phyloP scores from a whole-genome alignment of 1,284 basidiomycete genomes.

The Trichosporon faecale region DNA sequence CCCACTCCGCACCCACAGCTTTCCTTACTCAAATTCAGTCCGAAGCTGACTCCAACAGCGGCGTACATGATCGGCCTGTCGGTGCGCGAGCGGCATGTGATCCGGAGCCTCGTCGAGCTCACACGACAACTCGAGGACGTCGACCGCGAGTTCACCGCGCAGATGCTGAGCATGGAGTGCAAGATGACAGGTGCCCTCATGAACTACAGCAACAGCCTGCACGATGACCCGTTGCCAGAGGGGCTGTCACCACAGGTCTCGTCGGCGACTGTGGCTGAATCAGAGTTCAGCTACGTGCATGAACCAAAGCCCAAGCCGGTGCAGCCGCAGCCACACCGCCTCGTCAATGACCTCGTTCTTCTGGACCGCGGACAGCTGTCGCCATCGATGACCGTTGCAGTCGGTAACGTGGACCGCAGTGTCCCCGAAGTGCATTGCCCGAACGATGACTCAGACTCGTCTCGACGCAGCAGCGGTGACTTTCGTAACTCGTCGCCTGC shows the following conservation, averaged over 20 bases:
- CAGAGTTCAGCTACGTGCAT: not conserved
- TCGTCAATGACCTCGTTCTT: not conserved
- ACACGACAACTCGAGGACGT: not conserved
- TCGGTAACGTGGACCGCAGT: not conserved
- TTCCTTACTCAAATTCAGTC: not conserved
- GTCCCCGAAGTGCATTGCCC: not conserved
- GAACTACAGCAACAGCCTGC: not conserved
- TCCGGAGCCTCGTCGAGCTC: not conserved
- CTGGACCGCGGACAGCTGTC: not conserved
- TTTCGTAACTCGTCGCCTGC: not conserved
- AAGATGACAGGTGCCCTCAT: not conserved
- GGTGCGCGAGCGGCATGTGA: not conserved
- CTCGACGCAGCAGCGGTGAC: not conserved
- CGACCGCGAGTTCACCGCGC: slow-evolving; percentile 7
- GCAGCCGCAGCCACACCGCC: not conserved
- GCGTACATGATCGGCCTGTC: not conserved
- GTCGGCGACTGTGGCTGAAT: not conserved
- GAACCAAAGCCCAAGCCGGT: not conserved
- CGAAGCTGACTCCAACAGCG: not conserved
- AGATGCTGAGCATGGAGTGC: slow-evolving; percentile 8
- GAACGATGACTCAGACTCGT: not conserved
- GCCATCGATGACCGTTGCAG: not conserved
- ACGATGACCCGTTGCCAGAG: not conserved
- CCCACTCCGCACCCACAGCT: not conserved
- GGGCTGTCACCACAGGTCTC: not conserved